These are phyloP conservation scores for Arachnomyces sp. DNA, from an alignment of 2,329 filamentous ascomycete species.

Conservation along the genomic window DNA sequence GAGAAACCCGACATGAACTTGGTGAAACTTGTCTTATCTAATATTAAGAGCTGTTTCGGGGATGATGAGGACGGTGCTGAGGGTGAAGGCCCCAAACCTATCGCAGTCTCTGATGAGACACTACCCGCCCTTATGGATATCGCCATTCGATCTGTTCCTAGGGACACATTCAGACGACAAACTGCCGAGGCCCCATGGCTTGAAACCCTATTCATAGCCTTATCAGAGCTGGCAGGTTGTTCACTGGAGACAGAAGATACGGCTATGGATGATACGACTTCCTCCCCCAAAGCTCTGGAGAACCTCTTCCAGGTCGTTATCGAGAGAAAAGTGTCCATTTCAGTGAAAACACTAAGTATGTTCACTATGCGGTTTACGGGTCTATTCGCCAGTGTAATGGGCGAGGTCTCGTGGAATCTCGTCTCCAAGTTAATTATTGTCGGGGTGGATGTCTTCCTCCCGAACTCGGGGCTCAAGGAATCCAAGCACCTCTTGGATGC, in stretches of 20 bases:
- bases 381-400: constrained; percentile 20
- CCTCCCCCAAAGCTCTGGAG: constrained; percentile 28
- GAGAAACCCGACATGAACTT: constrained; percentile 26
- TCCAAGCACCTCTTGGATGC: constrained; percentile 28
- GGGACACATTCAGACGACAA: constrained; percentile 35
- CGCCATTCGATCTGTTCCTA: constrained; percentile 37
- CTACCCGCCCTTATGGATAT: constrained; percentile 38
- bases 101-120: constrained; percentile 20
- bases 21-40: constrained; percentile 29
- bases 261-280: constrained; percentile 14
- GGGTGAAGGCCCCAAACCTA: too few relatives aligned
- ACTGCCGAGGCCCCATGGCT: constrained; percentile 42
- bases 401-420: constrained; percentile 32
- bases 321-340: constrained; percentile 30
- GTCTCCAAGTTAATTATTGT: constrained; percentile 34
- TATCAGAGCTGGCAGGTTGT: constrained; percentile 33
- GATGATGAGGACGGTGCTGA: constrained; percentile 6
- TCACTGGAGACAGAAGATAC: constrained; percentile 22
- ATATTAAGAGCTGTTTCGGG: constrained; percentile 28
- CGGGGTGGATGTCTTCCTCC: constrained; percentile 36
- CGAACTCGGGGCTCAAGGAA: constrained; percentile 34
- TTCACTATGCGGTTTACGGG: constrained; percentile 33
- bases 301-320: constrained; percentile 32
- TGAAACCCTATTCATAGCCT: constrained; percentile 39
- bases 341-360: constrained; percentile 32